Evolutionary conservation across 495 filamentous ascomycete genomes (phyloP), one percentile per base, ranked within the genome.

Genomic region (Penicillium parvum): DNA sequence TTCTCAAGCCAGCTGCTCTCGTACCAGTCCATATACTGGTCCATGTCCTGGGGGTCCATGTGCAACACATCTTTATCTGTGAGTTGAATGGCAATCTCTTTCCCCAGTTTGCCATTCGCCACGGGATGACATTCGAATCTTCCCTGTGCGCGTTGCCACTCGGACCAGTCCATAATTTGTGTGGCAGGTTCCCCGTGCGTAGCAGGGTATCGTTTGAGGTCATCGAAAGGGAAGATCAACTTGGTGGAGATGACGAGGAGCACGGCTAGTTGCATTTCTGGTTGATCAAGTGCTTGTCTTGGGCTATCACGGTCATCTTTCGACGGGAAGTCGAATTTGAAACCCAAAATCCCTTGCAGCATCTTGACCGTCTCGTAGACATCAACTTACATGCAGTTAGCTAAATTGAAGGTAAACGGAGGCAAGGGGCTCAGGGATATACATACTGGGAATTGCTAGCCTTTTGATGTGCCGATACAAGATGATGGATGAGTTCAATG

Each of bases 21-120:
- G 54, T 87, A 95, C 86, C 87, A 96, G 60, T 90, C 81, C 72
- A 98, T 71, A 45, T 95, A 95, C 36, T 85, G 76, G 48, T 92
- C 84, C 38, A 96, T 58, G 45, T 94, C 78, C 7, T 69, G 57
- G 12, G 73, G 71, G 1, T 66, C 74, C 84, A 96, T 84, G 3
- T 61, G 55, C 45, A 90, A 77, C 2, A 88, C 72, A 37, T 94
- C 84, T 1, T 70, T 63, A 15, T 91, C 82, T 4, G 72, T 78
- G 37, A 88, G 62, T 7, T 76, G 58, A 28, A 76, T 67, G 34
- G 69, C 68, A 16, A 66, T 53, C 16, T 67, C 67, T 36, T 63
- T 66, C 18, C 60, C 53, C 37, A 72, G 49, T 11, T 39, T 44
- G 7, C 61, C 64, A 8, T 37, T 36, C 6, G 48, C 36, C 2